Evolutionary conservation across 2,329 filamentous ascomycete species (phyloP), one percentile per base, ranked within the genome.

Genomic region (Emergomyces orientalis): DNA sequence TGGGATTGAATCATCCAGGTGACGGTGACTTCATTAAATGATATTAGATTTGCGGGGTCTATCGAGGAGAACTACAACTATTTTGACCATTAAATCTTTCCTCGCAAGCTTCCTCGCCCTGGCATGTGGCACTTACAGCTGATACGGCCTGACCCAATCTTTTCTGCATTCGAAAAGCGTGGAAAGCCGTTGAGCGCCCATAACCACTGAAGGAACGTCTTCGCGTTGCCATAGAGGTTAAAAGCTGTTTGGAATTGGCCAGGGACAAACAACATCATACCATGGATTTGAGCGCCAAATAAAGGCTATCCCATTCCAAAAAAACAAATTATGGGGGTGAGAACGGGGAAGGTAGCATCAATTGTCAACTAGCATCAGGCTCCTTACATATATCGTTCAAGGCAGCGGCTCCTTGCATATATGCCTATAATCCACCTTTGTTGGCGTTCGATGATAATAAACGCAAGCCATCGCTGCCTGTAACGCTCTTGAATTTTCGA

Each of bases 11-110:
- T 41, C 25, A 41, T 41, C 34, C 3, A 17, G 55, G 14, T 13
- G 55, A 58, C 14, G 17, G 37, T 43, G 55, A 43, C 55, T 43
- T 58, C 55, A 41, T 58, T 58, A 58, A 41, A 58, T 58, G n/a
- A 30, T 43, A 3, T 43, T 22, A 30, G 37, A 39, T 41, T 41
- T 43, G 25, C 7, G 22, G 9, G 13, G 32, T 34, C 27, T 34
- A 41, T 58, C 22, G 9, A 37, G 34, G 55, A 58, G 55, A 58
- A 30, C 41, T 58, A 41, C 34, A 43, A 19, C 34, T 37, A 37
- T 43, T 43, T 39, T 27, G 22, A 58, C 55, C 34, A 17, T 43
- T 41, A 58, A 43, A 43, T 27, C 3, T 27, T 51, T 51, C 47
- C 25, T 51, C 47, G 47, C 47, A 54, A 43, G 14, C 22, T 58